These are phyloP conservation scores for Fusarium chuoi DNA, from an alignment of 2,329 filamentous ascomycete species.

Conservation along the genomic window DNA sequence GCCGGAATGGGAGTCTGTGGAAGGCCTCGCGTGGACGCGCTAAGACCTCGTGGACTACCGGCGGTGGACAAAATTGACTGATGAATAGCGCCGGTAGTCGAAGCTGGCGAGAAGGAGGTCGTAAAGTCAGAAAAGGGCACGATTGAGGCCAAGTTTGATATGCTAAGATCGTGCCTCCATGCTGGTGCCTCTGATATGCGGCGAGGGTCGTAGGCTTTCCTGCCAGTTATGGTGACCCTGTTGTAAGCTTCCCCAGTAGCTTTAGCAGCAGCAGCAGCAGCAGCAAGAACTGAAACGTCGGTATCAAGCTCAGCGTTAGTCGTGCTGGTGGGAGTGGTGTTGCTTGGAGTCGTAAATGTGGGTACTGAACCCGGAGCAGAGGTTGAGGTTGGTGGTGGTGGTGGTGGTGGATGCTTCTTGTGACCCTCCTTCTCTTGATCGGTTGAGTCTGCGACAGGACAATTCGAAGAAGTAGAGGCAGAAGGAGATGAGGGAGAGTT, in stretches of 20 bases:
- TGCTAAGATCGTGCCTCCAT: constrained; percentile 40
- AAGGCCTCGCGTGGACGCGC: constrained; percentile 24
- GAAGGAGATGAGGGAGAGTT: constrained; percentile 36
- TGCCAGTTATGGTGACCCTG: constrained; percentile 18
- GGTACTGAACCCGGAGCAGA: constrained; percentile 15
- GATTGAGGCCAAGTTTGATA: constrained; percentile 30
- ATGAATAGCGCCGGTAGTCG: constrained; percentile 30
- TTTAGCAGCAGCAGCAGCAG: constrained; percentile 11
- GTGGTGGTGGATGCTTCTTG: constrained; percentile 4
- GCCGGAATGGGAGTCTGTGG: constrained; percentile 28
- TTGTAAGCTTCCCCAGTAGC: constrained; percentile 25
- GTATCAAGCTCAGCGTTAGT: constrained; percentile 14
- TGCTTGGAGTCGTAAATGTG: constrained; percentile 17
- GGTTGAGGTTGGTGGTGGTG: constrained; percentile 6
- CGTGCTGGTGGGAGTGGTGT: constrained; percentile 4
- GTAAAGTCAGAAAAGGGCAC: constrained; percentile 22
- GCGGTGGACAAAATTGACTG: constrained; percentile 35
- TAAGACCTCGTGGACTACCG: constrained; percentile 28
- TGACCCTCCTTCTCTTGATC: constrained; percentile 25
- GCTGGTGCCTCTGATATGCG: constrained; percentile 24
- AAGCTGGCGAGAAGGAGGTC: constrained; percentile 14
- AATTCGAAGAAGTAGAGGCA: constrained; percentile 14
- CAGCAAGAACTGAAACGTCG: constrained; percentile 16
- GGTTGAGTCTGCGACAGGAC: constrained; percentile 24
- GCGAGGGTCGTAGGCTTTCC: constrained; percentile 25